Evolutionary conservation across 2,329 filamentous ascomycete genomes (phyloP).

Genomic region (Fusarium sambucinum): DNA sequence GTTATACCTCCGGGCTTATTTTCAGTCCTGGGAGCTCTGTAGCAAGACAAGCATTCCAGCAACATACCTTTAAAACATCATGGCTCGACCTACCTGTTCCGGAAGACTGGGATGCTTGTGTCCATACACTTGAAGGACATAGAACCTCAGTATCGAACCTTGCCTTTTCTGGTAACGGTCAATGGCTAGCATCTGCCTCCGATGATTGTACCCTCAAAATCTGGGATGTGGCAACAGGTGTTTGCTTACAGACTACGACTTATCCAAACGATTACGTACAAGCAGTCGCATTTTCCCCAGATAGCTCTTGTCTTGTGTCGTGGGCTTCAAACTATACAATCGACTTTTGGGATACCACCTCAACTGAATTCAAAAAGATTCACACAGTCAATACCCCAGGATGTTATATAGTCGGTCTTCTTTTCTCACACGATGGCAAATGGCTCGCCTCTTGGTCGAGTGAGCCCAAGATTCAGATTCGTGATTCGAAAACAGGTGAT

Average conservation of each 20-base stretch:
- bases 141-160: not conserved
- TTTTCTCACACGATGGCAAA: not conserved
- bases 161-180: not conserved
- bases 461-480: not conserved
- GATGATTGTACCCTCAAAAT: not conserved
- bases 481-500: not conserved
- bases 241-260: not conserved
- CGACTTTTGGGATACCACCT: not conserved
- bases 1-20: not conserved
- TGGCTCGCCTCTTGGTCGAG: not conserved
- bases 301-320: not conserved
- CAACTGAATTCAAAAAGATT: not conserved
- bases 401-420: not conserved
- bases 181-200: not conserved
- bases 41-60: not conserved
- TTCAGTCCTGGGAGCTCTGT: not conserved
- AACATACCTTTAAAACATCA: not conserved
- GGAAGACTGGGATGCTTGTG: not conserved
- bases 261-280: not conserved
- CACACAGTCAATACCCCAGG: not conserved
- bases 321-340: not conserved
- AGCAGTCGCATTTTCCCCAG: not conserved
- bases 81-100: not conserved
- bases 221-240: not conserved
- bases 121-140: not conserved